Evolutionary conservation across 2,329 filamentous ascomycete genomes (phyloP).

Genomic region (Fusarium kyushuense): DNA sequence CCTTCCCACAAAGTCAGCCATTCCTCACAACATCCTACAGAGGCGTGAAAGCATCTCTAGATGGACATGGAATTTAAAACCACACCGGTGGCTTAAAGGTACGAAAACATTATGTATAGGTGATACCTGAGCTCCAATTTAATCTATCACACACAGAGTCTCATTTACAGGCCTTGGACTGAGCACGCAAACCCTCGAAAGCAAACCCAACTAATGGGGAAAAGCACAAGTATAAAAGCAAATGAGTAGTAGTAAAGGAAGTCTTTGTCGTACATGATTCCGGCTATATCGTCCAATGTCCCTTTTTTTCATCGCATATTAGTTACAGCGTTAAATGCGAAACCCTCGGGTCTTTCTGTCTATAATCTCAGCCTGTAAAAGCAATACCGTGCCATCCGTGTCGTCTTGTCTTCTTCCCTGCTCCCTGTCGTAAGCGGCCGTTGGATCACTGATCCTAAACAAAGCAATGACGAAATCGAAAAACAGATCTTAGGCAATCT

Average conservation of each 20-base stretch:
- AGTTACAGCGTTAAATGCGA: slow-evolving; percentile 53
- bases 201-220: slow-evolving; percentile 39
- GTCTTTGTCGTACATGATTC: slow-evolving; percentile 53
- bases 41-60: neutral
- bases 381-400: slow-evolving; percentile 48
- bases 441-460: slow-evolving; percentile 44
- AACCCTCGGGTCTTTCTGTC: slow-evolving; percentile 51
- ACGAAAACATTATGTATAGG: slow-evolving; percentile 16
- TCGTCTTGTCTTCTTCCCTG: slow-evolving; percentile 45
- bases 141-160: slow-evolving; percentile 42
- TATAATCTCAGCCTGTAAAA: slow-evolving; percentile 53
- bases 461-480: slow-evolving; percentile 40
- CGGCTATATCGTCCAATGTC: slow-evolving; percentile 49
- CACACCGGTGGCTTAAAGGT: neutral
- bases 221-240: slow-evolving; percentile 30
- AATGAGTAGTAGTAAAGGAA: slow-evolving; percentile 45
- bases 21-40: neutral
- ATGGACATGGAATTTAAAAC: neutral
- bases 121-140: slow-evolving; percentile 34
- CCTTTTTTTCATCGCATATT: slow-evolving; percentile 55
- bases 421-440: slow-evolving; percentile 43
- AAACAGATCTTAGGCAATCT: slow-evolving; percentile 40
- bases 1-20: neutral
- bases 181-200: slow-evolving; percentile 33
- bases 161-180: slow-evolving; percentile 36